Evolutionary conservation across 768 basidiomycete genomes (phyloP), one percentile per base, ranked within the genome.

Genomic region (Rhodotorula diobovata): DNA sequence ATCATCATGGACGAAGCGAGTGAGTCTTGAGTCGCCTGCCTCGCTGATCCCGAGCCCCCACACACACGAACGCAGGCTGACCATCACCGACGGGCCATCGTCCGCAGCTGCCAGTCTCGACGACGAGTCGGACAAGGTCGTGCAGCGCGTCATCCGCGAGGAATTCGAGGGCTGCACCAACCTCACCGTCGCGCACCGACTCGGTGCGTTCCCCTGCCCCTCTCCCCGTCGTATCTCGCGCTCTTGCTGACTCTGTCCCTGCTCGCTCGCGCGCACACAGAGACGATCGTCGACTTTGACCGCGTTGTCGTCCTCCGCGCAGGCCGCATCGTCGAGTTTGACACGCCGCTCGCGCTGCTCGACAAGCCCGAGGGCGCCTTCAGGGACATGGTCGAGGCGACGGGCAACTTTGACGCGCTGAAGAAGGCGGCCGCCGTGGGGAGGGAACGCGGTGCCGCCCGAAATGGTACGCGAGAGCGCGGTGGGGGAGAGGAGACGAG

Each of bases 111-210:
- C 77, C 2, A 72, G 72, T 34, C 74, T 80, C 63, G 81, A 81
- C 77, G 89, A 93, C 75, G 87, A 70, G 56, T 67, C 71, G 6
- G 71, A 72, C 43, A 50, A 41, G n/a, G 57, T 66, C 50, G 73
- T 77, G 15, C 70, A 67, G 58, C 48, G 58, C 16, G 73, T 76
- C 12, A 74, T 78, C 48, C 63, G 71, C 11, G 67, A 76, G 43
- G 77, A 76, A 43, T 78, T 78, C 48, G 64, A 61, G 18, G 66
- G 63, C 21, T 67, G 67, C n/a, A 74, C 77, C 28, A 63, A 75
- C 39, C 57, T 78, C 8, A 70, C 70, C 12, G 72, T 78, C 32
- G 74, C 74, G 23, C 76, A 77, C 30, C 71, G 74, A 0, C 60
- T 72, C n/a, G 62, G 72, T 73, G 23, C 53, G 66, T 20, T 25